phyloP scores from a whole-genome alignment of 352 stramenopile species.

The Phytophthora fragariaefolia region DNA sequence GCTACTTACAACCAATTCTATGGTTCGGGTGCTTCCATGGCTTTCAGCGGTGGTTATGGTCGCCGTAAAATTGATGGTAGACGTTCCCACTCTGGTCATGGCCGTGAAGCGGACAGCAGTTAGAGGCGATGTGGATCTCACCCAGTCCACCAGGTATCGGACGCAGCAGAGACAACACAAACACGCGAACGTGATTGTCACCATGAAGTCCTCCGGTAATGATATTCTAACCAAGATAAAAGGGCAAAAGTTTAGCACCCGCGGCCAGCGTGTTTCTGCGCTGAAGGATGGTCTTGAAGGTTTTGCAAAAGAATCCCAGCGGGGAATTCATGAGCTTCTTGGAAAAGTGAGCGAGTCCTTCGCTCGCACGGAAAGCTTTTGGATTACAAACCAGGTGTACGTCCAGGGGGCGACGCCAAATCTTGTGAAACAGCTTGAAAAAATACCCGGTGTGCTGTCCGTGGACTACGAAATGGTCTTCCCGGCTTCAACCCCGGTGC shows the following conservation, averaged over 20 bases:
- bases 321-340: conserved; percentile 35
- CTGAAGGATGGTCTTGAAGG: conserved; percentile 45
- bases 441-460: conserved; percentile 45
- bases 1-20: conserved; percentile 14
- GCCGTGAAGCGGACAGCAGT: conserved; percentile 12
- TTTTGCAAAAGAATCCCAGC: conserved; percentile 47
- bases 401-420: conserved; percentile 50
- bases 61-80: conserved; percentile 7
- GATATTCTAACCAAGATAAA: conserved; percentile 42
- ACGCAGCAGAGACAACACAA: conserved; percentile 32
- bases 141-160: conserved; percentile 25
- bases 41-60: conserved; percentile 8
- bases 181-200: conserved; percentile 60
- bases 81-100: background rate
- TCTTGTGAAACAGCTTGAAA: conserved; percentile 54
- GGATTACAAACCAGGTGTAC: conserved; percentile 71
- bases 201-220: conserved; percentile 45
- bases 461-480: conserved; percentile 53
- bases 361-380: conserved; percentile 49
- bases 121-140: conserved; percentile 1
- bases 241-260: conserved; percentile 44
- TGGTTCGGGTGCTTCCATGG: conserved; percentile 26
- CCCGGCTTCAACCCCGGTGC: conserved; percentile 34
- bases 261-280: conserved; percentile 34
- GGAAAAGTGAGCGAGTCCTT: conserved; percentile 32